Percentiles rank a stretch among this genome's conserved stretches.
phyloP scores from a whole-genome alignment of 441 rosid species.

The Biscutella laevigata region DNA sequence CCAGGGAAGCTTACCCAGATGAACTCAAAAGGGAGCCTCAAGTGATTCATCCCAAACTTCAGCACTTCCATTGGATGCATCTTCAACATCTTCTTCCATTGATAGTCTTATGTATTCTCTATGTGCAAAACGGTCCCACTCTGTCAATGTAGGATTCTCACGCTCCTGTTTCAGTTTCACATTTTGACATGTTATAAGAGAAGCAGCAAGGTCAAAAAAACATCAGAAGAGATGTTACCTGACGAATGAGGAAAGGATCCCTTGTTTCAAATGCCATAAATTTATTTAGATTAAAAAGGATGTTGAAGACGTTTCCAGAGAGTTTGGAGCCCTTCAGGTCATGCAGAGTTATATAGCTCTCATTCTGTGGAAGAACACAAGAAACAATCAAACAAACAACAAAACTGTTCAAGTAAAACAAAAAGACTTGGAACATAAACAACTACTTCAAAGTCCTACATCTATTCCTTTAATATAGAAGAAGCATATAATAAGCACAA shows the following conservation, averaged over 20 bases:
- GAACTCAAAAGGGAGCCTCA: slow-evolving; percentile 81
- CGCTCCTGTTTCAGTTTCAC: slow-evolving; percentile 58
- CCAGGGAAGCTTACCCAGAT: slow-evolving; percentile 22
- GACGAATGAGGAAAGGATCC: slow-evolving; percentile 94
- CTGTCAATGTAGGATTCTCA: slow-evolving; percentile 92
- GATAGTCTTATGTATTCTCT: slow-evolving; percentile 94
- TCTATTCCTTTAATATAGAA: background rate
- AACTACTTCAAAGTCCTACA: background rate
- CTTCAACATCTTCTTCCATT: slow-evolving; percentile 98
- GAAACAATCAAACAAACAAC: slow-evolving; percentile 3
- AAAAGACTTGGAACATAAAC: background rate
- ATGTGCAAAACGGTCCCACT: slow-evolving; percentile 99
- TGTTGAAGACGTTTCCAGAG: slow-evolving; percentile 85
- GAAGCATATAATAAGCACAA: background rate
- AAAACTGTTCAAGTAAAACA: background rate
- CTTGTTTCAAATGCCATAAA: slow-evolving; percentile 97
- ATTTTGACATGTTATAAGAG: background rate
- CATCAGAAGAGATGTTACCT: slow-evolving; percentile 36
- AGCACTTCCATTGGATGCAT: slow-evolving; percentile 94
- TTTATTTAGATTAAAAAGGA: slow-evolving; percentile 91
- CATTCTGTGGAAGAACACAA: slow-evolving; percentile 37
- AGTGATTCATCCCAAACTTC: slow-evolving; percentile 98
- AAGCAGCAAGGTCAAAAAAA: background rate
- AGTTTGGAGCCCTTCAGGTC: slow-evolving; percentile 85
- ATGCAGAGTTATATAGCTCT: slow-evolving; percentile 50